Evolutionary conservation across 768 basidiomycete genomes (phyloP).

Genomic region (Grammothele lineata): DNA sequence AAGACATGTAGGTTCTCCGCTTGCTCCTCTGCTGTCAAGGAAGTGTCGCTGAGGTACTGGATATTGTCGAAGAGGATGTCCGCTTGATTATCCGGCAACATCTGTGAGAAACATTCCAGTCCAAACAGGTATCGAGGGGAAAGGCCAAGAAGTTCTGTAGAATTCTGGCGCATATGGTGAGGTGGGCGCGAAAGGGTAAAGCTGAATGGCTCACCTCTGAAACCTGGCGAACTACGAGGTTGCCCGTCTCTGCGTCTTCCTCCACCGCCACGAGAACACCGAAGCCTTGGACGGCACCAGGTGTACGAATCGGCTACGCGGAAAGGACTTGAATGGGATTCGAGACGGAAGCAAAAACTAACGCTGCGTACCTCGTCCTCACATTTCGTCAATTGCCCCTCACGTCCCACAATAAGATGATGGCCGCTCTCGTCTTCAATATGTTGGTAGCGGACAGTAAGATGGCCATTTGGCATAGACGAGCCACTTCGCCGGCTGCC

Average conservation of each 20-base stretch:
- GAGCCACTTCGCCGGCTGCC: constrained; percentile 13
- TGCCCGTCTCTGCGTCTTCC: constrained; percentile 47
- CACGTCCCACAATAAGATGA: constrained; percentile 65
- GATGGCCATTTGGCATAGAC: constrained; percentile 27
- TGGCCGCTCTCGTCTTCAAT: constrained; percentile 59
- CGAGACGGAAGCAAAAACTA: not conserved
- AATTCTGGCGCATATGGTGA: constrained; percentile 45
- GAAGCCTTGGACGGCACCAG: constrained; percentile 79
- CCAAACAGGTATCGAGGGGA: constrained; percentile 68
- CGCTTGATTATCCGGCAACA: constrained; percentile 60
- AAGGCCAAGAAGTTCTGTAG: constrained; percentile 68
- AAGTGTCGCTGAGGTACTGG: constrained; percentile 55
- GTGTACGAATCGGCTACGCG: constrained; percentile 68
- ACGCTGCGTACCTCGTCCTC: constrained; percentile 61
- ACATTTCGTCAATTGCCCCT: constrained; percentile 60
- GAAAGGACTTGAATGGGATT: not conserved
- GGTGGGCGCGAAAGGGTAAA: not conserved
- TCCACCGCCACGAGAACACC: constrained; percentile 76
- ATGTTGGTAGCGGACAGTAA: constrained; percentile 67
- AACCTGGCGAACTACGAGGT: constrained; percentile 65
- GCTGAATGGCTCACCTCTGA: constrained; percentile 56
- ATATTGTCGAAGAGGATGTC: constrained; percentile 71
- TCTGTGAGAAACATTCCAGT: constrained; percentile 68
- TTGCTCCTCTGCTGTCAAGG: constrained; percentile 30
- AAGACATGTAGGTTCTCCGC: constrained; percentile 64